phyloP scores from a whole-genome alignment of 306 rosid species.

The Lotus japonicus region DNA sequence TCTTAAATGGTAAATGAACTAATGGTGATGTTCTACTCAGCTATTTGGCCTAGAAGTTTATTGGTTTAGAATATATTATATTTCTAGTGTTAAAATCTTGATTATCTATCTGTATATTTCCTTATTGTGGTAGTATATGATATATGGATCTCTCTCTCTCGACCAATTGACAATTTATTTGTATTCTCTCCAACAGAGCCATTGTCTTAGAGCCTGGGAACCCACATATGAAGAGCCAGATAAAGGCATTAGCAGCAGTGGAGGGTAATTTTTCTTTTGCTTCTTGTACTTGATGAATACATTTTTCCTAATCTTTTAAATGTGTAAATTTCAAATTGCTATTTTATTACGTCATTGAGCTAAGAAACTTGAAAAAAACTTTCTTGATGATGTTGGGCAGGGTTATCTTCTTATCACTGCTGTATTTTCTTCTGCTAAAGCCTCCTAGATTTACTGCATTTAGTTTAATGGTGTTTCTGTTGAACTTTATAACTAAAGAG shows the following conservation, averaged over 20 bases:
- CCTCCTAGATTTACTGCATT: neutral
- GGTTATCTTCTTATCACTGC: too few species aligned
- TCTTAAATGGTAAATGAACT: too few species aligned
- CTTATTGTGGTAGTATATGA: neutral
- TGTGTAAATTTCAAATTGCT: constrained; percentile 9
- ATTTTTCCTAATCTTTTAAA: neutral
- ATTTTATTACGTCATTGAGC: constrained; percentile 3
- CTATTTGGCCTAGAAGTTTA: neutral
- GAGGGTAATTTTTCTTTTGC: constrained; percentile 45
- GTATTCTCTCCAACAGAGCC: constrained; percentile 54
- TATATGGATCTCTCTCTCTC: neutral
- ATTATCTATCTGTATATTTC: too few species aligned
- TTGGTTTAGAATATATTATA: neutral
- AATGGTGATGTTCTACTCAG: constrained; percentile 1
- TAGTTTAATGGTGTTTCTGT: constrained; percentile 8
- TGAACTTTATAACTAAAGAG: constrained; percentile 12
- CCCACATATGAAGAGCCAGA: constrained; percentile 66
- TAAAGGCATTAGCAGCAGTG: constrained; percentile 63
- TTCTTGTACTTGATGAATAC: neutral
- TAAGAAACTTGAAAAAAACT: neutral
- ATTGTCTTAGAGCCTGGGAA: constrained; percentile 82
- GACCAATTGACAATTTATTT: constrained; percentile 12
- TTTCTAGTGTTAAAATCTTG: neutral
- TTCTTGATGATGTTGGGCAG: neutral
- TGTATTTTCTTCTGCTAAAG: too few species aligned